Evolutionary conservation across 2,329 filamentous ascomycete genomes (phyloP), one percentile per base, ranked within the genome.

Genomic region (Verticillium dahliae): DNA sequence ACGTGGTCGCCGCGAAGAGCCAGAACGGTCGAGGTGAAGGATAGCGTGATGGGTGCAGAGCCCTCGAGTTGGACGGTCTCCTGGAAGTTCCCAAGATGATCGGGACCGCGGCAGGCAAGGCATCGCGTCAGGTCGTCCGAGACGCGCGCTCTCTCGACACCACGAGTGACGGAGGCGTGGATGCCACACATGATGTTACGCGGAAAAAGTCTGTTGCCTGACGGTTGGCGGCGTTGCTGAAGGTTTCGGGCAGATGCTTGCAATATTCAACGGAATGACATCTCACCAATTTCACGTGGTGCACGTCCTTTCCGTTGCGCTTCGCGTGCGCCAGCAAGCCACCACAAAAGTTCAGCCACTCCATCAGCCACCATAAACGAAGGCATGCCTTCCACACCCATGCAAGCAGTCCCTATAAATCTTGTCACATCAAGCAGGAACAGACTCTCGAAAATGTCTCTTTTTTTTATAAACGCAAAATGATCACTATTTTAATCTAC

Each of bases 21-120:
- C n/a, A 98, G 84, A 0, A 99, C 94, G 0, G 92, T 96, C 6
- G 94, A 95, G 13, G 86, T 84, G 69, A 96, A 90, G 15, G 80
- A 82, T 63, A 94, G 68, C 66, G 78, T 76, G 62, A 81, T 68
- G 34, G 71, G 71, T 22, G 67, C 60, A 58, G 27, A 27, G 27
- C 62, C 62, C 50, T 70, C 69, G 58, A 66, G 58, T n/a, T 68
- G 62, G 13, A 77, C 61, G 62, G 65, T 68, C 57, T 67, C 69
- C 61, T 74, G 69, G 22, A 76, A 70, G 35, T 78, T 75, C 41
- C 82, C 84, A 31, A 81, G 70, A 69, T 87, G 80, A 68, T 88
- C 86, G 1, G 85, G 86, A 1, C 85, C 86, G 66, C 86, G 82
- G 39, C 80, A 86, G 65, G 73, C 74, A 27, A 88, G 77, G 18